A percentile compares a stretch with the other conserved stretches of the same genome.
Evolutionary conservation across 2,329 filamentous ascomycete genomes (phyloP).

Genomic region (Nannizziopsis barbatae): DNA sequence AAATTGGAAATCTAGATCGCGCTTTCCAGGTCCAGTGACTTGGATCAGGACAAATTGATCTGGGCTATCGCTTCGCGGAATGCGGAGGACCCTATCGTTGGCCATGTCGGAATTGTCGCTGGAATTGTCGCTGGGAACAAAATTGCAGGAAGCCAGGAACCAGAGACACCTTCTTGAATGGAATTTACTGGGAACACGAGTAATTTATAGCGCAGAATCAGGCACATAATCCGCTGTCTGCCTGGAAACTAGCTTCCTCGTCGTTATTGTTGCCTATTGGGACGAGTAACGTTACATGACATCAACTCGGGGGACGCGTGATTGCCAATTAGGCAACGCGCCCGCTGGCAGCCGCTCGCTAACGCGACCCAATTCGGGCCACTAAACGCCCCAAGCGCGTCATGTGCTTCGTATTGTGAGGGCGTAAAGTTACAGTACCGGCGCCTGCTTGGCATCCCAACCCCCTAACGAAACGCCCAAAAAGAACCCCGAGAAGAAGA

Average conservation of each 20-base stretch:
- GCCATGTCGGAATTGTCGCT: conserved; percentile 12
- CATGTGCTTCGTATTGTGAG: conserved; percentile 3
- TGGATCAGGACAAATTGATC: conserved; percentile 41
- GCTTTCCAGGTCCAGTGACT: conserved; percentile 30
- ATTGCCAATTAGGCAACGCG: neutral
- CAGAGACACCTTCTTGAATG: neutral
- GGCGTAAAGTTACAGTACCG: conserved; percentile 9
- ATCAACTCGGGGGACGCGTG: conserved; percentile 4
- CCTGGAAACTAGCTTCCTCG: neutral
- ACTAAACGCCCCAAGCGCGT: conserved; percentile 3
- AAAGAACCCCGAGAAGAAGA: conserved; percentile 1
- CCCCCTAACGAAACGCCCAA: neutral
- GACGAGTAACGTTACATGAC: conserved; percentile 7
- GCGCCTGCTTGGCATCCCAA: conserved; percentile 3
- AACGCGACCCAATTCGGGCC: neutral
- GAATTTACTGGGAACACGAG: neutral
- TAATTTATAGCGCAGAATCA: neutral
- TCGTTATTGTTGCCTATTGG: conserved; percentile 6
- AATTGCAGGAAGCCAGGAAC: too few species aligned
- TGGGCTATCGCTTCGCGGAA: conserved; percentile 38
- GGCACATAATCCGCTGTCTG: neutral
- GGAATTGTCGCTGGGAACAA: neutral
- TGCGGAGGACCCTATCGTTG: conserved; percentile 36
- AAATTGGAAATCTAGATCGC: conserved; percentile 43
- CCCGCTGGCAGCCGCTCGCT: conserved; percentile 1